phyloP scores from a whole-genome alignment of 1,139 yeast species.

The Schwanniomyces etchellsii region DNA sequence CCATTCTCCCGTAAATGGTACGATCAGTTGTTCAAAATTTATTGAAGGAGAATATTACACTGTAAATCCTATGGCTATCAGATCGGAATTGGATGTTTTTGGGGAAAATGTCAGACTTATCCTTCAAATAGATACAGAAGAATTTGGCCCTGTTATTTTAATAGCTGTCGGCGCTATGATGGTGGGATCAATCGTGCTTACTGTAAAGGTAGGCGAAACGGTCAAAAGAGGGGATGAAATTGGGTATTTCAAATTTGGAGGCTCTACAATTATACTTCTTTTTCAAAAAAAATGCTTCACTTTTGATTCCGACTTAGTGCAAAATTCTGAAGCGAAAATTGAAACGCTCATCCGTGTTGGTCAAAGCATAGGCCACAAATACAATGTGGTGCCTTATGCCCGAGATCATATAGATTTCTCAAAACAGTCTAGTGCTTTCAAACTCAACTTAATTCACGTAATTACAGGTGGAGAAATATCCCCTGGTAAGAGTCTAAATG shows the following conservation, averaged over 20 bases:
- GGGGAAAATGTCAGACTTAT: slow-evolving; percentile 85
- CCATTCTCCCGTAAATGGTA: slow-evolving; percentile 82
- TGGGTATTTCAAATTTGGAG: slow-evolving; percentile 95
- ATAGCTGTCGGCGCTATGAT: slow-evolving; percentile 96
- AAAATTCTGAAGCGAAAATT: slow-evolving; percentile 61
- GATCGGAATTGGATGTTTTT: slow-evolving; percentile 84
- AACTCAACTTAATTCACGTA: slow-evolving; percentile 51
- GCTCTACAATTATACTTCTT: slow-evolving; percentile 73
- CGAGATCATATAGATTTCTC: slow-evolving; percentile 44
- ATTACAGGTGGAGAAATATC: slow-evolving; percentile 52
- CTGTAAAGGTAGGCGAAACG: slow-evolving; percentile 55
- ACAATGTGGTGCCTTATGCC: slow-evolving; percentile 41
- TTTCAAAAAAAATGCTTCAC: slow-evolving; percentile 27
- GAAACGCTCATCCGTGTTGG: slow-evolving; percentile 89
- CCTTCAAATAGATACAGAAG: slow-evolving; percentile 66
- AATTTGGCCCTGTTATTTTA: slow-evolving; percentile 73
- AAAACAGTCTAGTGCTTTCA: slow-evolving; percentile 44
- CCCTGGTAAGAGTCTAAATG: slow-evolving; percentile 24
- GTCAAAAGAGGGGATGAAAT: slow-evolving; percentile 74
- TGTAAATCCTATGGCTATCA: slow-evolving; percentile 94
- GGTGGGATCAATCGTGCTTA: slow-evolving; percentile 87
- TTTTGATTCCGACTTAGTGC: slow-evolving; percentile 70
- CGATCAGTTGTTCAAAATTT: slow-evolving; percentile 54
- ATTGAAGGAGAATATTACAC: slow-evolving; percentile 92
- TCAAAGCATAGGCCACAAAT: slow-evolving; percentile 81